These are phyloP conservation scores for Lachancea cidri DNA, from an alignment of 805 yeast species.

Conservation along the genomic window DNA sequence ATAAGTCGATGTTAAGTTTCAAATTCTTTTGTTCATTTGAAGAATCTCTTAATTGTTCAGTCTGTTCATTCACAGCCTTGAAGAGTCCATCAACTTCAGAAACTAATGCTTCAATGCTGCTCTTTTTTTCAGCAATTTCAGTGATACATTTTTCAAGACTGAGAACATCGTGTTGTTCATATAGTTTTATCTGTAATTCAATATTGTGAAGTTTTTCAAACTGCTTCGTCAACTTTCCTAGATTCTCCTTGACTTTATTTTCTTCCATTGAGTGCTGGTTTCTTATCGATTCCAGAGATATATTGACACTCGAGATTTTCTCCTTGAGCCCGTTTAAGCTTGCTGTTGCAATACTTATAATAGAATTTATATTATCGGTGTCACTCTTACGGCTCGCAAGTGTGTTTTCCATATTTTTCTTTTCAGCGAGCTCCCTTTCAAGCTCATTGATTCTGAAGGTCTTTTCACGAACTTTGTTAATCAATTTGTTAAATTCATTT, in stretches of 20 bases:
- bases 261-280: constrained; percentile 2
- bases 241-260: not conserved
- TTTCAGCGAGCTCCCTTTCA: constrained; percentile 18
- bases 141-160: constrained; percentile 17
- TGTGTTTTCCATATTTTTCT: constrained; percentile 13
- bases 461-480: constrained; percentile 21
- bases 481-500: constrained; percentile 17
- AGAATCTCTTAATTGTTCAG: constrained; percentile 47
- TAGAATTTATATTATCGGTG: constrained; percentile 10
- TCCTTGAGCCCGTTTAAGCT: constrained; percentile 6
- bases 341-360: constrained; percentile 7
- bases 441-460: constrained; percentile 17
- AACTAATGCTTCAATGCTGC: constrained; percentile 16
- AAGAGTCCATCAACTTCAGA: constrained; percentile 22
- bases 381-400: constrained; percentile 12
- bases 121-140: constrained; percentile 19
- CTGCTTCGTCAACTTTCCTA: constrained; percentile 10
- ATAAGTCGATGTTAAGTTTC: constrained; percentile 56
- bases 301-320: constrained; percentile 2
- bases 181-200: constrained; percentile 11
- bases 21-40: constrained; percentile 58
- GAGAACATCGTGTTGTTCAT: constrained; percentile 11
- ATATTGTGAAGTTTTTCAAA: constrained; percentile 19
- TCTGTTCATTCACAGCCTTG: constrained; percentile 31
- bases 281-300: not conserved